These are phyloP conservation scores for Trametes cingulata DNA, from an alignment of 768 basidiomycete genomes.

Conservation along the genomic window DNA sequence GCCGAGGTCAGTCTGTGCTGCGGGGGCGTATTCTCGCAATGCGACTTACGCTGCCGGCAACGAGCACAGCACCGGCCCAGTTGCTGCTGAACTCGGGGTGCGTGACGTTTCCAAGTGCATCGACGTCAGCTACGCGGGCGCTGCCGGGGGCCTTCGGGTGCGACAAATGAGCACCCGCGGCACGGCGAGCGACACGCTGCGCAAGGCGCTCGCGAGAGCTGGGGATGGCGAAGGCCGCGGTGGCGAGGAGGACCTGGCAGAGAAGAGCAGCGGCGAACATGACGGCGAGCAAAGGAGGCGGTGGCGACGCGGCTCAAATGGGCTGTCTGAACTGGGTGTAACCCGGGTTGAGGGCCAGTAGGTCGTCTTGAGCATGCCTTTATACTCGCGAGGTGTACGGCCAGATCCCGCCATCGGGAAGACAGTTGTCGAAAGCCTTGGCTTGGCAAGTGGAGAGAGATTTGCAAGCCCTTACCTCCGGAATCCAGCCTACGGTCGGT, in stretches of 20 bases:
- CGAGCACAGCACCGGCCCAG: slow-evolving; percentile 40
- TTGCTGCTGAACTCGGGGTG: slow-evolving; percentile 35
- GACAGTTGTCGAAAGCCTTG: neutral
- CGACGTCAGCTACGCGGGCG: neutral
- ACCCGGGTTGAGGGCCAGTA: slow-evolving; percentile 5
- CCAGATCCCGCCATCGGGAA: neutral
- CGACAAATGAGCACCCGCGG: slow-evolving; percentile 18
- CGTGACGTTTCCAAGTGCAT: slow-evolving; percentile 22
- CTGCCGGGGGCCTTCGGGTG: slow-evolving; percentile 5
- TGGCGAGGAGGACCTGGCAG: slow-evolving; percentile 27
- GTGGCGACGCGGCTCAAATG: slow-evolving; percentile 4
- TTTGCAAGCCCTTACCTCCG: neutral
- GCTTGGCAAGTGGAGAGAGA: neutral
- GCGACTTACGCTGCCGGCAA: slow-evolving; percentile 26
- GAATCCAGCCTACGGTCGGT: neutral
- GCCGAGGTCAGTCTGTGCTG: neutral
- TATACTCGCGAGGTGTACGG: neutral
- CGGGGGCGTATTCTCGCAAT: neutral
- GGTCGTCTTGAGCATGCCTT: neutral
- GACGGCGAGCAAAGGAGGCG: slow-evolving; percentile 4
- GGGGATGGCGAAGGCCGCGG: slow-evolving; percentile 27
- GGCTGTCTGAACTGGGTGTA: slow-evolving; percentile 16
- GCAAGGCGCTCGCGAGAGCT: slow-evolving; percentile 22
- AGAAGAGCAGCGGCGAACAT: slow-evolving; percentile 27
- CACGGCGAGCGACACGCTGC: slow-evolving; percentile 27